Conservation (phyloP, 306 rosid genomes). For the Canavalia ensiformis region DNA sequence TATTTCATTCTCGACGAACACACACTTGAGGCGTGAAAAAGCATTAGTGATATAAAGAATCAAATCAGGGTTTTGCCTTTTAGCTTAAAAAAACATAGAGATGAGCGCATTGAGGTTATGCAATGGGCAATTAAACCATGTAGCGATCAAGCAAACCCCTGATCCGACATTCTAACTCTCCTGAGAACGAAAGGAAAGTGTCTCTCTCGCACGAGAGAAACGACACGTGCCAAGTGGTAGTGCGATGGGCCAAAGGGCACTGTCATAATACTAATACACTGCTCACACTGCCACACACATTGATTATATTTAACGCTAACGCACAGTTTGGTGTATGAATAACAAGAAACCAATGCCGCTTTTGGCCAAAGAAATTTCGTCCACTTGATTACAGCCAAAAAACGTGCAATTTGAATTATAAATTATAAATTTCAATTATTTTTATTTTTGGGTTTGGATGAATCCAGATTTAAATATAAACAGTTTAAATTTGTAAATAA, state of each 20-base stretch:
- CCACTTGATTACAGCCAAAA: too few relatives aligned
- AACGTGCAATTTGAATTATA: too few relatives aligned
- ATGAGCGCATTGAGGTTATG: background rate
- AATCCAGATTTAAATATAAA: too few relatives aligned
- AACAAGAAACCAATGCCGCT: background rate
- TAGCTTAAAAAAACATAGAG: too few relatives aligned
- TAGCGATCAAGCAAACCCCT: background rate
- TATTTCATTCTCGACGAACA: background rate
- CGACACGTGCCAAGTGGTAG: slow-evolving; percentile 18
- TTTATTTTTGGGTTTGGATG: too few relatives aligned
- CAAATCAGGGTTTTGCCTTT: background rate
- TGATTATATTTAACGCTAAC: slow-evolving; percentile 1
- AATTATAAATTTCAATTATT: too few relatives aligned
- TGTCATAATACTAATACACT: background rate
- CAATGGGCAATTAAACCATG: background rate
- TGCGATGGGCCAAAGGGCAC: background rate
- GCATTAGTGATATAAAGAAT: slow-evolving; percentile 4
- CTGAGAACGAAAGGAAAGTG: slow-evolving; percentile 27
- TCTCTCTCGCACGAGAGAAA: background rate
- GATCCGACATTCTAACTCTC: slow-evolving; percentile 47
- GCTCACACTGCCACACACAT: background rate
- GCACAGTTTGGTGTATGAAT: slow-evolving; percentile 4
- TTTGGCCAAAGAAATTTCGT: too few relatives aligned
- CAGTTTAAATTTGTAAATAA: too few relatives aligned
- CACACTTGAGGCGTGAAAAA: background rate